Evolutionary conservation across 306 rosid genomes (phyloP).

Genomic region (Sechiopsis laciniata): DNA sequence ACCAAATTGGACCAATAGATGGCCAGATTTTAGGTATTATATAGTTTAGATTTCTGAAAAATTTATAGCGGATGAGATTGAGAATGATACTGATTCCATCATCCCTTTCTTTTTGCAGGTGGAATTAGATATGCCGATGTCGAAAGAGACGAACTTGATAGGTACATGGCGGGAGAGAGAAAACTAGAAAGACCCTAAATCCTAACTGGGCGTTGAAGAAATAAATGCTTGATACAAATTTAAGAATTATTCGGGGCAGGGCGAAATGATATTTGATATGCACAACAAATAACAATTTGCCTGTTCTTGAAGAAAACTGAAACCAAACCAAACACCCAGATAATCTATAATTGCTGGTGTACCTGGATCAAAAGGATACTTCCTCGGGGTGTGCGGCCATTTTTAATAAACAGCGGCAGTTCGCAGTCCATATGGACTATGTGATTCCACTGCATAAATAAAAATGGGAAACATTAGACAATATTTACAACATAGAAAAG

Average conservation of each 20-base stretch:
- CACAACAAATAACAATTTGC: slow-evolving; percentile 9
- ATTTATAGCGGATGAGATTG: not conserved
- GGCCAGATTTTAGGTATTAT: not conserved
- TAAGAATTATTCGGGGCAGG: not conserved
- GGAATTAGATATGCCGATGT: not conserved
- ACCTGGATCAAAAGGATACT: slow-evolving; percentile 82
- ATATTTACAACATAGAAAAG: not conserved
- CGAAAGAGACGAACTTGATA: not conserved
- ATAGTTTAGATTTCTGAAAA: not conserved
- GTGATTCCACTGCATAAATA: slow-evolving; percentile 60
- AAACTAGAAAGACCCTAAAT: not conserved
- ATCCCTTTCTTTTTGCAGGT: not conserved
- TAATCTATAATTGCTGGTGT: slow-evolving; percentile 52
- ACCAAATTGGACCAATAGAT: slow-evolving; percentile 13
- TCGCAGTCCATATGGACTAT: slow-evolving; percentile 75
- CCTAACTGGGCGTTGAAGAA: not conserved
- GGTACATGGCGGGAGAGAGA: not conserved
- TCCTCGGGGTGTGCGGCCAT: slow-evolving; percentile 56
- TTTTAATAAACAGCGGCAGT: slow-evolving; percentile 65
- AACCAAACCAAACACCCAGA: slow-evolving; percentile 15
- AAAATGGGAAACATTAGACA: not conserved
- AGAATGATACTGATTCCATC: not conserved
- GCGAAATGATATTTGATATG: slow-evolving; percentile 1
- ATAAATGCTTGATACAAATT: slow-evolving; percentile 6
- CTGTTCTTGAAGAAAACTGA: not conserved